A percentile compares a stretch with the other conserved stretches of the same genome.
phyloP scores from a whole-genome alignment of 2,329 filamentous ascomycete species.

The Aureobasidium leucospermi region DNA sequence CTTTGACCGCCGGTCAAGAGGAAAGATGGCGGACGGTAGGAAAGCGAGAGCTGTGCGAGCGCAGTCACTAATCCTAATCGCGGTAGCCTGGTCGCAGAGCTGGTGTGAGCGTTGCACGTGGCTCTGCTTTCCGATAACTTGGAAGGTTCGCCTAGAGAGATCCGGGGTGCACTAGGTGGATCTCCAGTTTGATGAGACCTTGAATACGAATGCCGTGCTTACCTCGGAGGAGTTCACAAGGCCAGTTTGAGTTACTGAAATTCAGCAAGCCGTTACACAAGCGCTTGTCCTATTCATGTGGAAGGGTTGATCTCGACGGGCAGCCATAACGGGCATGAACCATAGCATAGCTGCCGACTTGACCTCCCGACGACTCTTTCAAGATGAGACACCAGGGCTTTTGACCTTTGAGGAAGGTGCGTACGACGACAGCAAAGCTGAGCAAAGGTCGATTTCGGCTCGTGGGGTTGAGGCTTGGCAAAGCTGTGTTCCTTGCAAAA shows the following conservation, averaged over 20 bases:
- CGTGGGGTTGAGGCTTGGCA: background rate
- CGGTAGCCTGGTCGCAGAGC: background rate
- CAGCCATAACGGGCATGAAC: background rate
- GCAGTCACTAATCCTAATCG: background rate
- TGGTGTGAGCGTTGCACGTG: background rate
- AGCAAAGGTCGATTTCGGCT: background rate
- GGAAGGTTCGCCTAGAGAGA: background rate
- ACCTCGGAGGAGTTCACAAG: background rate
- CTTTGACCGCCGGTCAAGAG: background rate
- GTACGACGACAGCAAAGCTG: background rate
- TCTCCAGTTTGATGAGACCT: background rate
- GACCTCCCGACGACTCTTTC: background rate
- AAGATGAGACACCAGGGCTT: background rate
- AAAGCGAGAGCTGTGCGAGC: background rate
- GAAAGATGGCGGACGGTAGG: background rate
- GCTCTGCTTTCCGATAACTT: background rate
- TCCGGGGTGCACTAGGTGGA: conserved; percentile 1
- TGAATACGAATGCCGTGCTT: background rate
- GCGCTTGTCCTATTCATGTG: background rate
- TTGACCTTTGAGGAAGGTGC: background rate
- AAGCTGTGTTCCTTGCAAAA: too few relatives aligned
- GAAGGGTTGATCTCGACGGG: background rate
- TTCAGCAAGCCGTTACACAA: background rate
- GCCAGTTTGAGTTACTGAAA: background rate
- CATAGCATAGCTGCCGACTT: background rate